These are phyloP conservation scores for Aristolochia contorta DNA, from an alignment of 164 flowering plant species.

Conservation along the genomic window DNA sequence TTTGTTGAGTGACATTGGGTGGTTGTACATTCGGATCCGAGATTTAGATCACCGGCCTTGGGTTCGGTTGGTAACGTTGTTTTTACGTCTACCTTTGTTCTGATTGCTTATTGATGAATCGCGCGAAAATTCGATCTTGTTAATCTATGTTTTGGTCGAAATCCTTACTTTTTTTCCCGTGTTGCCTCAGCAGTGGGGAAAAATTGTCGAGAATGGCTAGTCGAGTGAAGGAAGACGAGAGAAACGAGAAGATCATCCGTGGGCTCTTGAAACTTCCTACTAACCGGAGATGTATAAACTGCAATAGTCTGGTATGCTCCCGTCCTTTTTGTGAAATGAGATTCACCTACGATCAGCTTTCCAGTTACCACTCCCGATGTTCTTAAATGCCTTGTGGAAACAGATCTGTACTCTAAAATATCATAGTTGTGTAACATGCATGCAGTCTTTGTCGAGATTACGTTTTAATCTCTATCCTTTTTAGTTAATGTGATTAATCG, in stretches of 20 bases:
- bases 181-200: background rate
- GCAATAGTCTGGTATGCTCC: conserved; percentile 68
- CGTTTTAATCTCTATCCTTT: no score
- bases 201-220: conserved; percentile 46
- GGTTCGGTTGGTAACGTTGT: background rate
- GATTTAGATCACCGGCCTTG: background rate
- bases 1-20: no score
- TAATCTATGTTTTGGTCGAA: background rate
- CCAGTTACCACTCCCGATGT: no score
- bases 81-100: background rate
- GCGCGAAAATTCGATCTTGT: background rate
- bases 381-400: no score
- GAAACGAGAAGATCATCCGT: conserved; percentile 75
- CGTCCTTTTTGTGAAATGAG: no score
- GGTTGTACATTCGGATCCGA: background rate
- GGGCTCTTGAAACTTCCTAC: conserved; percentile 67
- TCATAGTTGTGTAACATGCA: no score
- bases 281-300: conserved; percentile 80
- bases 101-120: background rate
- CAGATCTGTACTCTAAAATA: no score
- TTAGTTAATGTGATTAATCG: no score
- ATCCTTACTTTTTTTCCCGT: background rate
- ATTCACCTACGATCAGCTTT: no score
- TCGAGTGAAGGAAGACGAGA: conserved; percentile 85
- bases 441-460: no score